A percentile compares a stretch with the other conserved stretches of the same genome.
phyloP scores from a whole-genome alignment of 768 basidiomycete species.

The Piloderma croceum region DNA sequence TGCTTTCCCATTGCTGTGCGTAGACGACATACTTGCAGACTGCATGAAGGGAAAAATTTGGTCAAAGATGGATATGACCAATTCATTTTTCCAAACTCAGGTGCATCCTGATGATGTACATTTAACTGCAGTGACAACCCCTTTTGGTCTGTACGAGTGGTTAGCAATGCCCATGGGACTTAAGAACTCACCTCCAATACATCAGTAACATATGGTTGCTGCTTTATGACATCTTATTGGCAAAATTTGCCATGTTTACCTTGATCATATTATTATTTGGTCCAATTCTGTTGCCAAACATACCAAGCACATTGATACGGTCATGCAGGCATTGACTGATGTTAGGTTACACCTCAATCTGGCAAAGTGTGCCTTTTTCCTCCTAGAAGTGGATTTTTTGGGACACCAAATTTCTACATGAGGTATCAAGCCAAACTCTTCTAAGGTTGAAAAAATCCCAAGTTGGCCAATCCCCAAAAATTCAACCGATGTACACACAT shows the following conservation, averaged over 20 bases:
- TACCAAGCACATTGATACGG: conserved; percentile 18
- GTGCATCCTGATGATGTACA: too few species aligned
- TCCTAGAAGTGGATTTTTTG: conserved; percentile 20
- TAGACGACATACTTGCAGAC: too few species aligned
- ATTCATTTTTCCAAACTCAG: too few species aligned
- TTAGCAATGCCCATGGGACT: too few species aligned
- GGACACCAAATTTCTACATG: conserved; percentile 23
- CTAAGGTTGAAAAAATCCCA: conserved; percentile 22
- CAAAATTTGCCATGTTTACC: conserved; percentile 41
- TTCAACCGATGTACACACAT: conserved; percentile 14
- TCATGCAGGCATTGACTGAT: conserved; percentile 23
- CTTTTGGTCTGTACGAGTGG: too few species aligned
- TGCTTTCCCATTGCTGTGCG: conserved; percentile 17
- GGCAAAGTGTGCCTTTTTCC: conserved; percentile 27
- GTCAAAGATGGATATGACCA: too few species aligned
- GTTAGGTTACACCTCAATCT: conserved; percentile 27
- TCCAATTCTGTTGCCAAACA: conserved; percentile 33
- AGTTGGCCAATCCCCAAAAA: conserved; percentile 22
- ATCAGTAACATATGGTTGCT: conserved; percentile 5
- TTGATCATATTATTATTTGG: conserved; percentile 44
- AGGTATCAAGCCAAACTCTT: conserved; percentile 19
- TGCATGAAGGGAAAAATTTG: too few species aligned
- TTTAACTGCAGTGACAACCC: too few species aligned
- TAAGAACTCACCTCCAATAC: conserved; percentile 8
- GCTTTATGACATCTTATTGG: too few species aligned